Evolutionary conservation across 352 stramenopile species (phyloP).

Genomic region (Phytophthora podocarpi): DNA sequence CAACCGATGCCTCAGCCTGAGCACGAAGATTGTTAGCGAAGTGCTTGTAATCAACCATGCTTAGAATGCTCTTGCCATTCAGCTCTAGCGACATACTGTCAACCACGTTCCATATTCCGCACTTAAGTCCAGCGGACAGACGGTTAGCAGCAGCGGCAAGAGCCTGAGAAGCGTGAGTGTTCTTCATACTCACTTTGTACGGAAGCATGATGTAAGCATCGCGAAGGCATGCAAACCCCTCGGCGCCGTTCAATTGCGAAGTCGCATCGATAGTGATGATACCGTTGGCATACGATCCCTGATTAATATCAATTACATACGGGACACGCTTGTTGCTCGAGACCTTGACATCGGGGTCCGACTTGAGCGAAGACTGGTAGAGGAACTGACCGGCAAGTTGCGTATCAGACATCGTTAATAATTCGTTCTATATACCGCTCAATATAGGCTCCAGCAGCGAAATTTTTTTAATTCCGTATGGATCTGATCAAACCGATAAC

Average conservation of each 20-base stretch:
- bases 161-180: background rate
- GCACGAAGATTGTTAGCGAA: background rate
- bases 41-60: background rate
- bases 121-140: background rate
- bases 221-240: slow-evolving; percentile 6
- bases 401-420: slow-evolving; percentile 11
- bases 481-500: slow-evolving; percentile 8
- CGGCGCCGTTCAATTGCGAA: background rate
- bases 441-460: too few species aligned
- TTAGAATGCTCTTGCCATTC: background rate
- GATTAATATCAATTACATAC: slow-evolving; percentile 13
- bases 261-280: slow-evolving; percentile 20
- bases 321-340: background rate
- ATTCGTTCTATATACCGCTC: background rate
- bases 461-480: too few species aligned
- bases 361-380: slow-evolving; percentile 10
- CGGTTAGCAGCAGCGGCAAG: background rate
- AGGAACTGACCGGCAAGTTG: slow-evolving; percentile 12
- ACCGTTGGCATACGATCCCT: slow-evolving; percentile 14
- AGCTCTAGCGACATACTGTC: background rate
- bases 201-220: slow-evolving; percentile 23
- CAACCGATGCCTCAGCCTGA: background rate
- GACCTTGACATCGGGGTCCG: slow-evolving; percentile 6
- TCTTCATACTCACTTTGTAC: slow-evolving; percentile 17
- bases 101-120: slow-evolving; percentile 5